Percentiles rank a stretch among this genome's conserved stretches.
Conservation (phyloP, 2,329 filamentous ascomycete genomes). For the Ceratocystis variospora region DNA sequence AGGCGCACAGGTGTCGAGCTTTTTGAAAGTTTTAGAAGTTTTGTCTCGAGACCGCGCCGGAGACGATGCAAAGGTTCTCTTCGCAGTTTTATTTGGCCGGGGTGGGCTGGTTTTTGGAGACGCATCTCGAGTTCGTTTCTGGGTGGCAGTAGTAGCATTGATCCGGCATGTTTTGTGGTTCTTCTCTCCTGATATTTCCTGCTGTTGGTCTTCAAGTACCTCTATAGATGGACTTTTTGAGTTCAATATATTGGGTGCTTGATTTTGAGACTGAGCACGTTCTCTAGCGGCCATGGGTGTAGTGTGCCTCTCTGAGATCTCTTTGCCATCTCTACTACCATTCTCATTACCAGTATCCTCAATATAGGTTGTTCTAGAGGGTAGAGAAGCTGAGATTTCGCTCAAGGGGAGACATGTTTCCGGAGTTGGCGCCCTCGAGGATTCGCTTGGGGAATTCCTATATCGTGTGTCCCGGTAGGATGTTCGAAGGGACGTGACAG, state of each 20-base stretch:
- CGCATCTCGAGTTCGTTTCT: neutral
- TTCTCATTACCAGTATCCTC: neutral
- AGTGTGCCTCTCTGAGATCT: no score
- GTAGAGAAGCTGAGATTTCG: neutral
- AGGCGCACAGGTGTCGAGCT: neutral
- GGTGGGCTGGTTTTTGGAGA: neutral
- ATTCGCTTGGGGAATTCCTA: neutral
- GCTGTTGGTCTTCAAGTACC: neutral
- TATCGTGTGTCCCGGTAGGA: conserved; percentile 9
- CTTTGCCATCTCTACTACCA: neutral
- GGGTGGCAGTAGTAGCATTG: neutral
- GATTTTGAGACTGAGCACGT: no score
- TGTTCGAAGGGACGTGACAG: conserved; percentile 7
- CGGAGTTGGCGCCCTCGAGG: neutral
- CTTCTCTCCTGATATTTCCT: neutral
- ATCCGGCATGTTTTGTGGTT: neutral
- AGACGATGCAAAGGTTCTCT: neutral
- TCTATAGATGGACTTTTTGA: neutral
- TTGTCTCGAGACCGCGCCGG: neutral
- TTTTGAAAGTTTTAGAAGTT: neutral
- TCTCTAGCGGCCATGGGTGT: no score
- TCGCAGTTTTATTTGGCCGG: neutral
- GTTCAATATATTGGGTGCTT: neutral
- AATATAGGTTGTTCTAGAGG: neutral
- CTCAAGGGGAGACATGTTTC: neutral